Evolutionary conservation across 164 flowering plant species (phyloP).

Genomic region (Stephania japonica): DNA sequence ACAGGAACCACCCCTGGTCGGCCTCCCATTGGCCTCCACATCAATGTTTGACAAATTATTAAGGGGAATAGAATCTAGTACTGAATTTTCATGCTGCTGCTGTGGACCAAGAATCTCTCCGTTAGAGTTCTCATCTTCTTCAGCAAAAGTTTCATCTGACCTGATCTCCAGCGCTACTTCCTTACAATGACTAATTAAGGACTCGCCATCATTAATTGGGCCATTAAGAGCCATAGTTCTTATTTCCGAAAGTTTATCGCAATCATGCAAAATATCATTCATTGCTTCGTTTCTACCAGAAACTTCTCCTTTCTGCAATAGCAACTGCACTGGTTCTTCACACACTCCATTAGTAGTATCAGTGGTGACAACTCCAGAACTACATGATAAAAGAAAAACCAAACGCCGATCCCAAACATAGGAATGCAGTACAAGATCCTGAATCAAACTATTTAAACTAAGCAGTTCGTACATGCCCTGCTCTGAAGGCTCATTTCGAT

Average conservation of each 20-base stretch:
- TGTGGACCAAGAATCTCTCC: constrained; percentile 12
- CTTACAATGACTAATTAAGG: constrained; percentile 1
- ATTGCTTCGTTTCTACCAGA: constrained; percentile 8
- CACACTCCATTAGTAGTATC: constrained; percentile 13
- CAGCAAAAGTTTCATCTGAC: constrained; percentile 16
- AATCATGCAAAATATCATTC: neutral
- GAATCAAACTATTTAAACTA: constrained; percentile 47
- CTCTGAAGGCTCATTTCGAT: constrained; percentile 28
- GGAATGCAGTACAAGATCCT: constrained; percentile 68
- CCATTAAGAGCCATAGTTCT: neutral
- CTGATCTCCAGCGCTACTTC: constrained; percentile 17
- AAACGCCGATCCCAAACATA: constrained; percentile 80
- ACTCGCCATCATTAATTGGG: constrained; percentile 8
- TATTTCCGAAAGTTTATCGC: constrained; percentile 8
- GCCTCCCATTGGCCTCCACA: constrained; percentile 3
- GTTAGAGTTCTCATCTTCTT: constrained; percentile 9
- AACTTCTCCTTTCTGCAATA: constrained; percentile 17
- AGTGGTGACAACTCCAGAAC: constrained; percentile 13
- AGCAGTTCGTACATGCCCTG: constrained; percentile 42
- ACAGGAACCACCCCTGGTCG: neutral
- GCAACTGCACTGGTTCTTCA: constrained; percentile 17
- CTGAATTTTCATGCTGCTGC: neutral
- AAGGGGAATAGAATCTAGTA: neutral
- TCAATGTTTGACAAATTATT: neutral
- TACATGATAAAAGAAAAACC: constrained; percentile 35